phyloP scores from a whole-genome alignment of 139 green algal species.

The Parachlorella kessleri region DNA sequence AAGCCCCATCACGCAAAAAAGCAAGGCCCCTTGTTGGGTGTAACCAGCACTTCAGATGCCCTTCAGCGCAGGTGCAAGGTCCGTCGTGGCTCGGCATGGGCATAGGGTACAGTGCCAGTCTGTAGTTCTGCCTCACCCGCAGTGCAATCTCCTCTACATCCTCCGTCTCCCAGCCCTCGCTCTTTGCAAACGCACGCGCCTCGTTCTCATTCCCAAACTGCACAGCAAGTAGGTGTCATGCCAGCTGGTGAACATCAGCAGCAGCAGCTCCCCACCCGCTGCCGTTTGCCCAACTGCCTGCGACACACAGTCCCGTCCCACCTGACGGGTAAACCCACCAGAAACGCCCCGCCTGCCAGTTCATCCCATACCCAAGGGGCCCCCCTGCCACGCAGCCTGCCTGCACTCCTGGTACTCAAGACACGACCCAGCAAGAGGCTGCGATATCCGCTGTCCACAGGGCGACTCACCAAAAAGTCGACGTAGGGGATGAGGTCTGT shows the following conservation, averaged over 20 bases:
- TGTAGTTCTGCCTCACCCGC: slow-evolving; percentile 62
- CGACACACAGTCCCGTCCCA: too few relatives aligned
- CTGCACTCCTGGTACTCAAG: too few relatives aligned
- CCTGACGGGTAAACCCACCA: too few relatives aligned
- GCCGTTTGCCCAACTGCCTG: too few relatives aligned
- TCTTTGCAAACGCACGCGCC: slow-evolving; percentile 89
- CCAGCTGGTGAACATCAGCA: background rate
- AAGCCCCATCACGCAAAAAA: background rate
- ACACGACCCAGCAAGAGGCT: too few relatives aligned
- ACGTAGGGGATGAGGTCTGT: slow-evolving; percentile 86
- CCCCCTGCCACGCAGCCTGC: background rate
- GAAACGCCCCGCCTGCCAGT: too few relatives aligned
- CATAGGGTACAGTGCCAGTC: too few relatives aligned
- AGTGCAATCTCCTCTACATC: slow-evolving; percentile 88
- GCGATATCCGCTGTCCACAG: too few relatives aligned
- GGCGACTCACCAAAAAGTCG: slow-evolving; percentile 87
- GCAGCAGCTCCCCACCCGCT: background rate
- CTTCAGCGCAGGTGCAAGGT: too few relatives aligned
- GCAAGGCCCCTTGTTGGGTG: too few relatives aligned
- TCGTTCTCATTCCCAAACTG: slow-evolving; percentile 98
- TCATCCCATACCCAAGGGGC: background rate
- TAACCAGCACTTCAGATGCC: background rate
- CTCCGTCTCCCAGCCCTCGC: slow-evolving; percentile 87
- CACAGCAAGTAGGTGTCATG: background rate
- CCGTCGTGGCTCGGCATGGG: too few relatives aligned